phyloP scores from a whole-genome alignment of 371 early-diverging fungal genomes.

The Actinomucor elegans region DNA sequence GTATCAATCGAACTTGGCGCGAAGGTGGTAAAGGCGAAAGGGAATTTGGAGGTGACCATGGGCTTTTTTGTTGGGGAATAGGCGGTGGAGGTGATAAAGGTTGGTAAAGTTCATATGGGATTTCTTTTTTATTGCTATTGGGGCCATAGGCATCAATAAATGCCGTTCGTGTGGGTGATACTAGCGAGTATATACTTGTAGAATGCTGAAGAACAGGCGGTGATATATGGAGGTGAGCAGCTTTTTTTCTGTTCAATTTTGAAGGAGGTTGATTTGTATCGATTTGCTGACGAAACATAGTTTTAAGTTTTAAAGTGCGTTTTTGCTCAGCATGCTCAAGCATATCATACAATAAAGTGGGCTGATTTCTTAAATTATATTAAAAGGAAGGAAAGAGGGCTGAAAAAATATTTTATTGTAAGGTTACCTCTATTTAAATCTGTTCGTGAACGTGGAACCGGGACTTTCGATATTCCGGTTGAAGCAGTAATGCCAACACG shows the following conservation, averaged over 20 bases:
- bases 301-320: constrained; percentile 4
- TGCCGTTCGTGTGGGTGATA: constrained; percentile 38
- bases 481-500: too few relatives aligned
- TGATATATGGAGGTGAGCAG: constrained; percentile 23
- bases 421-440: too few relatives aligned
- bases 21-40: constrained; percentile 7
- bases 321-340: constrained; percentile 9
- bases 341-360: too few relatives aligned
- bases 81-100: constrained; percentile 23
- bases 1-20: background rate
- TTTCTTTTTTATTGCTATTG: background rate
- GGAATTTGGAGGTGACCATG: constrained; percentile 4
- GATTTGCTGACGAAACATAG: constrained; percentile 7
- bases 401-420: too few relatives aligned
- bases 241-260: constrained; percentile 2
- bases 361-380: too few relatives aligned
- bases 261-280: background rate
- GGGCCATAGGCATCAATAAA: constrained; percentile 5
- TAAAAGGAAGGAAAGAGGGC: too few relatives aligned
- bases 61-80: constrained; percentile 2
- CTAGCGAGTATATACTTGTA: constrained; percentile 40
- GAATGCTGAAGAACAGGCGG: constrained; percentile 46
- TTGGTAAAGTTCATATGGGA: constrained; percentile 34
- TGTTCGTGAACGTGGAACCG: too few relatives aligned
- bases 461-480: too few relatives aligned